These are phyloP conservation scores for Solanum hybrid DNA, from an alignment of 305 asterid genomes.

Conservation along the genomic window DNA sequence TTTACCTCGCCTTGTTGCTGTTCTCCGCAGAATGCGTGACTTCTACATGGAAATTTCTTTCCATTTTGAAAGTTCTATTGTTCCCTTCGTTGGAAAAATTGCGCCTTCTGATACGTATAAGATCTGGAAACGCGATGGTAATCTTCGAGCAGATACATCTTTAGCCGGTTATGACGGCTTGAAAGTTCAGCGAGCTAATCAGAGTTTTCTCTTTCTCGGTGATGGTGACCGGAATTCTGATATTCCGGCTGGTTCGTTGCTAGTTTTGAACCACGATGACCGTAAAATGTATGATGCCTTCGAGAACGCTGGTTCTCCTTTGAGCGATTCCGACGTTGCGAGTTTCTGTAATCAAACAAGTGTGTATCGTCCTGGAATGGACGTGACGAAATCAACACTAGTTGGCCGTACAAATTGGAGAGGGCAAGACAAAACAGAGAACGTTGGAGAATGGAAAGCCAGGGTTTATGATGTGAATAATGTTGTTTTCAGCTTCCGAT, in stretches of 20 bases:
- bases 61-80: conserved; percentile 85
- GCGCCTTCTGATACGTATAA: conserved; percentile 88
- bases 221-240: conserved; percentile 37
- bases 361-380: conserved; percentile 89
- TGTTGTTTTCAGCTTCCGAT: conserved; percentile 63
- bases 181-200: conserved; percentile 83
- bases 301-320: conserved; percentile 62
- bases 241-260: conserved; percentile 57
- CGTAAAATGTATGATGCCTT: conserved; percentile 75
- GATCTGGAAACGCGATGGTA: conserved; percentile 92
- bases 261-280: conserved; percentile 77
- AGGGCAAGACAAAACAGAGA: conserved; percentile 66
- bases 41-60: conserved; percentile 91
- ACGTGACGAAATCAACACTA: conserved; percentile 73
- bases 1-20: conserved; percentile 68
- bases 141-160: conserved; percentile 78
- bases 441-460: conserved; percentile 75
- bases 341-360: conserved; percentile 67
- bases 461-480: conserved; percentile 84
- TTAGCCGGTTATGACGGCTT: conserved; percentile 85
- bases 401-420: conserved; percentile 82
- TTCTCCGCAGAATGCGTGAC: conserved; percentile 75
- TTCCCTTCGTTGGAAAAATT: conserved; percentile 77
- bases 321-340: conserved; percentile 54
- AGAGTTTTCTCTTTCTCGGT: conserved; percentile 74